Base-by-base conservation (phyloP, 495 filamentous ascomycete genomes). In the Darksidea phi region DNA sequence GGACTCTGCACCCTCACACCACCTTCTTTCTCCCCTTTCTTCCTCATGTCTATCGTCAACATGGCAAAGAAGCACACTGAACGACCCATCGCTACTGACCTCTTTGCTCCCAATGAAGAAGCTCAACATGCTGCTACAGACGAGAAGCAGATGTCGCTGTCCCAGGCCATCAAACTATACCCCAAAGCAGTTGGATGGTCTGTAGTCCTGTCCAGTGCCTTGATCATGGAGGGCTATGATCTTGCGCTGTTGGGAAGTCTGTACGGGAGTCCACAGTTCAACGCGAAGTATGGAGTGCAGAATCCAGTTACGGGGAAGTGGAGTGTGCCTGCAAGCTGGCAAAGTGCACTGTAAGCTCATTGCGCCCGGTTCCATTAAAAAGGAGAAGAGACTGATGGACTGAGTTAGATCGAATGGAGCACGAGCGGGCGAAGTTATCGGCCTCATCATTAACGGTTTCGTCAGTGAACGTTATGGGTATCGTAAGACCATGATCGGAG, bases 221-320 rank as follows among this genome's bases (percentile, higher is more conserved):
- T 75, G 3, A 68, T 77, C 43, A 80, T 80, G 77, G 75, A 77
- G 34, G 75, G 73, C 11, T 80, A 74, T 59, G 77, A 80, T 63
- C 63, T 71, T 1, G 59, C 60, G 15, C 54, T 76, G n/a, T 43
- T 78, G 32, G 61, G 63, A 23, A 64, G 42, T 50, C 67, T 79
- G 43, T 73, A 69, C 62, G 76, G 63, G 2, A 66, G 63, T 32
- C 70, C 73, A 0, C 55, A 64, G 10, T 79, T 78, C 67, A 68
- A 71, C 37, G 60, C 53, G 50, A 64, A 67, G 25, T 71, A 64
- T 43, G 68, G 68, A 20, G 28, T 48, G 25, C 63, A 62, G 46
- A 49, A 57, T 7, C 42, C 55, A 2, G 37, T 60, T 21, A 64
- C 41, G 18, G 71, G 70, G 2, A 60, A 60, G 10, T 72, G 63